Evolutionary conservation across 345 rosid species (phyloP).

Genomic region (Cochlearia excelsa): DNA sequence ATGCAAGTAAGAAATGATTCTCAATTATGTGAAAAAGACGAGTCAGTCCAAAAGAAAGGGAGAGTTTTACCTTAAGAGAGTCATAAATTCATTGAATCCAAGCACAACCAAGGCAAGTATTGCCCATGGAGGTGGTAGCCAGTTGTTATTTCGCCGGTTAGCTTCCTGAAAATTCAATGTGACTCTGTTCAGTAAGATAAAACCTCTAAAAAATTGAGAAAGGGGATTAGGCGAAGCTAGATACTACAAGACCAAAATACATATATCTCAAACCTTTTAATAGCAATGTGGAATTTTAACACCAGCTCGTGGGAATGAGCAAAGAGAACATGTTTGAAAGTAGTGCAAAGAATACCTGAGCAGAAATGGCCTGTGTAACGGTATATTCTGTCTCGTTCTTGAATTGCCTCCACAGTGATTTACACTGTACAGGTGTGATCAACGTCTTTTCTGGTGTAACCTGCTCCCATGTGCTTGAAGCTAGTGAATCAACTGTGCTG

Average conservation of each 20-base stretch:
- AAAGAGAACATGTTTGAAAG: not conserved
- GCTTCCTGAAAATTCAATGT: slow-evolving; percentile 73
- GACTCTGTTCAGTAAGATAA: slow-evolving; percentile 5
- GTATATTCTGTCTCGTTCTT: slow-evolving; percentile 86
- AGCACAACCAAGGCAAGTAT: slow-evolving; percentile 72
- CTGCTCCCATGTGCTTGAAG: slow-evolving; percentile 96
- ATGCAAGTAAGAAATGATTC: slow-evolving; percentile 14
- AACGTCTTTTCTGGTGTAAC: slow-evolving; percentile 73
- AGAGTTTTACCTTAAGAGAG: slow-evolving; percentile 70
- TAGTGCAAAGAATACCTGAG: slow-evolving; percentile 59
- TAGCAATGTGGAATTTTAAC: not conserved
- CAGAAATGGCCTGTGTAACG: slow-evolving; percentile 96
- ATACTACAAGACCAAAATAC: slow-evolving; percentile 1
- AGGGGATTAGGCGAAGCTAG: not conserved
- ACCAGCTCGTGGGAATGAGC: slow-evolving; percentile 11
- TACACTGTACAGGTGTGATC: slow-evolving; percentile 97
- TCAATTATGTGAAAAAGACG: slow-evolving; percentile 2
- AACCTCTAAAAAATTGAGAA: slow-evolving; percentile 10
- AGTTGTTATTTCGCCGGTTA: slow-evolving; percentile 83
- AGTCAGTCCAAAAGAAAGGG: slow-evolving; percentile 10
- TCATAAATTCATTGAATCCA: slow-evolving; percentile 98
- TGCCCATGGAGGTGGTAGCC: slow-evolving; percentile 99
- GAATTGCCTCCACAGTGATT: slow-evolving; percentile 96
- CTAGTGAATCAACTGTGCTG: slow-evolving; percentile 64
- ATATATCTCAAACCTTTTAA: not conserved